Evolutionary conservation across 192 early-diverging fungal species (phyloP).

Genomic region (Chytriomyces sp.): DNA sequence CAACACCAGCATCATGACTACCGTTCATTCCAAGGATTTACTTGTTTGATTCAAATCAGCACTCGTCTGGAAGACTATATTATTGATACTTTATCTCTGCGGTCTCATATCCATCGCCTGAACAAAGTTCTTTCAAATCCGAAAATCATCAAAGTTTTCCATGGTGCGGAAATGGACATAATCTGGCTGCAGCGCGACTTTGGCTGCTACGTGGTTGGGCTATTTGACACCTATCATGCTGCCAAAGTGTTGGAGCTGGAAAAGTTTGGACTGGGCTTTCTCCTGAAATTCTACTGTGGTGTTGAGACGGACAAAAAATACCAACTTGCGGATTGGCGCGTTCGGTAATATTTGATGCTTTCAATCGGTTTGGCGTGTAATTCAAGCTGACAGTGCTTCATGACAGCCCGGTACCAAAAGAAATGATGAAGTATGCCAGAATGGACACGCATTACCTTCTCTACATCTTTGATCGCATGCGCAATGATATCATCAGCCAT

Average conservation of each 20-base stretch:
- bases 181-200: conserved; percentile 98
- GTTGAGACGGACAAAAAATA: conserved; percentile 89
- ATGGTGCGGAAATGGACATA: conserved; percentile 96
- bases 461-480: conserved; percentile 92
- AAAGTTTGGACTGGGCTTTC: conserved; percentile 79
- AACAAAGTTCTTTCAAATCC: conserved; percentile 91
- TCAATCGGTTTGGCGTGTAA: neutral
- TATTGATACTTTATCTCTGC: conserved; percentile 84
- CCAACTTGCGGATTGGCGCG: conserved; percentile 97
- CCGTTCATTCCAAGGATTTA: conserved; percentile 93
- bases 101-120: conserved; percentile 71
- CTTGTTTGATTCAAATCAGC: conserved; percentile 91
- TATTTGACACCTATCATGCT: conserved; percentile 98
- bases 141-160: conserved; percentile 84
- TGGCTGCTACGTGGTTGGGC: conserved; percentile 91
- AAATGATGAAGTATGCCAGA: conserved; percentile 92
- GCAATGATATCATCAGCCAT: conserved; percentile 74
- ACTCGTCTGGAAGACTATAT: conserved; percentile 88
- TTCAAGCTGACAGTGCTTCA: neutral
- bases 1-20: conserved; percentile 83
- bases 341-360: conserved; percentile 62
- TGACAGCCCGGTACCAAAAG: conserved; percentile 81
- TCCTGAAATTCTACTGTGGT: conserved; percentile 79
- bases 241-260: conserved; percentile 82
- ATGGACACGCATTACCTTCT: conserved; percentile 96